These are phyloP conservation scores for Lactifluus volemus DNA, from an alignment of 768 basidiomycete species.

Conservation along the genomic window DNA sequence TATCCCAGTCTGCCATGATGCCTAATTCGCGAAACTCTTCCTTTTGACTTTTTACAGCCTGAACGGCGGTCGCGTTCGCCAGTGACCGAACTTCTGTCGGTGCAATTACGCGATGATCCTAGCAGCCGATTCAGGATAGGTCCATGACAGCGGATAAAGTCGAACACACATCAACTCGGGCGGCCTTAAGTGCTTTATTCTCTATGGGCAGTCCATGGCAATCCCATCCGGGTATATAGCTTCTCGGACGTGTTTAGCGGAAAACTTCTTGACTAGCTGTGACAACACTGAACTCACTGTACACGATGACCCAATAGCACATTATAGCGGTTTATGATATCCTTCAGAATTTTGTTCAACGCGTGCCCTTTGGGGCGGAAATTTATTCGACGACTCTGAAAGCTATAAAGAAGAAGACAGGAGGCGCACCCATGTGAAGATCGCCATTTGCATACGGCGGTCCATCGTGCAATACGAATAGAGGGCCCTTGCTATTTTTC, in stretches of 20 bases:
- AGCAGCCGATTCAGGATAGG: conserved; percentile 21
- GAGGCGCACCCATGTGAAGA: conserved; percentile 76
- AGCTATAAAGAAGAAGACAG: neutral
- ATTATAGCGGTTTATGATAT: conserved; percentile 88
- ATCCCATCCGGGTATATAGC: conserved; percentile 95
- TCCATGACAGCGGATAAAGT: neutral
- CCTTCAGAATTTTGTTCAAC: conserved; percentile 92
- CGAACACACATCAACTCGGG: conserved; percentile 43
- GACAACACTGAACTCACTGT: conserved; percentile 47
- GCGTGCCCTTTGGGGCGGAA: conserved; percentile 62
- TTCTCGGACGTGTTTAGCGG: conserved; percentile 26
- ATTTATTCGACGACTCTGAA: neutral
- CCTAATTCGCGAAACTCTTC: conserved; percentile 74
- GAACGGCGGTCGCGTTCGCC: conserved; percentile 62
- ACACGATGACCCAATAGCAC: conserved; percentile 69
- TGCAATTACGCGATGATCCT: conserved; percentile 47
- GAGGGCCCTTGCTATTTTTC: conserved; percentile 52
- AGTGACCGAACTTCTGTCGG: conserved; percentile 56
- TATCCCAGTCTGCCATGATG: conserved; percentile 87
- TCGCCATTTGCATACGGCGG: conserved; percentile 97
- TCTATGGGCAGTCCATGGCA: conserved; percentile 98
- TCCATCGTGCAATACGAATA: conserved; percentile 89
- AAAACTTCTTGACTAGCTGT: neutral
- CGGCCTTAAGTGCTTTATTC: conserved; percentile 77
- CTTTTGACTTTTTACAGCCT: conserved; percentile 68